These are phyloP conservation scores for Forsythia suspensa DNA, from an alignment of 257 asterid species.

Conservation along the genomic window DNA sequence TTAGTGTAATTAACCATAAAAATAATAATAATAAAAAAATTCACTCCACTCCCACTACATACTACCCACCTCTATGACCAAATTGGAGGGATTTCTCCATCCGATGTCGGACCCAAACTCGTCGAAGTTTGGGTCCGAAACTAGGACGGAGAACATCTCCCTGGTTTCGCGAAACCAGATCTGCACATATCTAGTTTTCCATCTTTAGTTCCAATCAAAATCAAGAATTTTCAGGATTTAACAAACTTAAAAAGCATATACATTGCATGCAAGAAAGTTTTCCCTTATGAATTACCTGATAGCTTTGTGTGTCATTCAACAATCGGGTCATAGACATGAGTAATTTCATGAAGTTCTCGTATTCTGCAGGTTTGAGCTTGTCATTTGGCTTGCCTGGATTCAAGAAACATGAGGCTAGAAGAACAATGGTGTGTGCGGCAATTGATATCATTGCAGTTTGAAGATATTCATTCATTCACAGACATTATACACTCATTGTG, in stretches of 20 bases:
- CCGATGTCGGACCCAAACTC: too few species aligned
- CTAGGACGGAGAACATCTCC: too few species aligned
- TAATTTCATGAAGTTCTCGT: constrained; percentile 43
- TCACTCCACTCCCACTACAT: too few species aligned
- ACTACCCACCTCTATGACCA: too few species aligned
- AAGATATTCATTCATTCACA: constrained; percentile 38
- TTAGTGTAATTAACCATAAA: too few species aligned
- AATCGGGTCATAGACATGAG: constrained; percentile 49
- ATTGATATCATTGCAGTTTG: constrained; percentile 41
- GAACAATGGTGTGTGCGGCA: constrained; percentile 40
- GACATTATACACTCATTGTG: constrained; percentile 24
- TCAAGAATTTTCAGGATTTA: neutral
- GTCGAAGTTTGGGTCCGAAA: too few species aligned
- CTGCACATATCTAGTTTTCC: constrained; percentile 21
- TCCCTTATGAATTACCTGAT: constrained; percentile 37
- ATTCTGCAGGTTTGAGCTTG: constrained; percentile 15
- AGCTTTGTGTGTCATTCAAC: constrained; percentile 58
- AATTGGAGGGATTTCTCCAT: too few species aligned
- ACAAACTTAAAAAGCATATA: neutral
- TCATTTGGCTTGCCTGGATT: constrained; percentile 7
- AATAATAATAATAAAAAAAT: too few species aligned
- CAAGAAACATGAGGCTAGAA: constrained; percentile 41
- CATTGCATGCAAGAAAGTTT: too few species aligned
- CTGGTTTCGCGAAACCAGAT: too few species aligned
- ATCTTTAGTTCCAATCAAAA: constrained; percentile 32